These are phyloP conservation scores for Pseudevernia furfuracea DNA, from an alignment of 495 filamentous ascomycete genomes.

Conservation along the genomic window DNA sequence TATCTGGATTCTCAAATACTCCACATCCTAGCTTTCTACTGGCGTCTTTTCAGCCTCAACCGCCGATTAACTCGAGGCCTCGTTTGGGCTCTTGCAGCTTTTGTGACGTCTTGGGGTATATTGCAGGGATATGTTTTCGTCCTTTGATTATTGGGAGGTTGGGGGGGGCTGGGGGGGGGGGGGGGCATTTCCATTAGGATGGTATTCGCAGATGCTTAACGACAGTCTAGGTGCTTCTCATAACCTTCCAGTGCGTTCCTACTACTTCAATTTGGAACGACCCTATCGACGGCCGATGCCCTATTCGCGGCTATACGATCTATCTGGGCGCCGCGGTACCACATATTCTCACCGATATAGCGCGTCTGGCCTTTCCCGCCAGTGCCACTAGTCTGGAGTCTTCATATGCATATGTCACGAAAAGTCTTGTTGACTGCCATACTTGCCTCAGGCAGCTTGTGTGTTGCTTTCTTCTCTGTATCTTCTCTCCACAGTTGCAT, in stretches of 20 bases:
- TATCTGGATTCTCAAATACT: neutral
- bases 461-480: constrained; percentile 3
- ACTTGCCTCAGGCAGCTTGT: constrained; percentile 20
- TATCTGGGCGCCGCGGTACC: constrained; percentile 23
- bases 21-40: constrained; percentile 1
- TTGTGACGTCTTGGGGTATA: neutral
- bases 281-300: constrained; percentile 11
- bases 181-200: too few relatives aligned
- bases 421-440: constrained; percentile 24
- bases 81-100: constrained; percentile 8
- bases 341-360: constrained; percentile 34
- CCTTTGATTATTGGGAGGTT: constrained; percentile 14
- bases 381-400: constrained; percentile 37
- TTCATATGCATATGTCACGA: constrained; percentile 31
- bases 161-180: too few relatives aligned
- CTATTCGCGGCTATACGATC: constrained; percentile 22
- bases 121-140: neutral
- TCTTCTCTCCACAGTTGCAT: neutral
- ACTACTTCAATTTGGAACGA: constrained; percentile 27
- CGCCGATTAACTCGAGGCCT: constrained; percentile 12
- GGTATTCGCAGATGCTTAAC: too few relatives aligned
- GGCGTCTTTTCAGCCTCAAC: neutral
- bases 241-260: constrained; percentile 33
- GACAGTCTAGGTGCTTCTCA: constrained; percentile 24
- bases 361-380: constrained; percentile 35